Base-by-base conservation (phyloP, 352 stramenopile species). In the Pythium monospermum region DNA sequence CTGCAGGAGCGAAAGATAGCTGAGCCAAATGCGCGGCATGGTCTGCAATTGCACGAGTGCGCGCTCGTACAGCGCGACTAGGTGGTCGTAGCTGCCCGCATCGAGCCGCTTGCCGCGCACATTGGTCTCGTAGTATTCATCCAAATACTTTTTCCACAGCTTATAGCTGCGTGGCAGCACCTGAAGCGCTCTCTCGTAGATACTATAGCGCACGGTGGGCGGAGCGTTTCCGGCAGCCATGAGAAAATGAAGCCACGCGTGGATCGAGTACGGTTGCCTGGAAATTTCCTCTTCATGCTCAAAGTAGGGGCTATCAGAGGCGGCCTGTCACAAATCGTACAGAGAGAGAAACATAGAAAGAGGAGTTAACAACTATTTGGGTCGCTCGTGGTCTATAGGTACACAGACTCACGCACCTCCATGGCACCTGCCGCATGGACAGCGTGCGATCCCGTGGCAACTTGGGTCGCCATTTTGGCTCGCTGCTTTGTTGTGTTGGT, bases 11-110 rank as follows among this genome's bases (percentile, higher is more conserved):
- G 76, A 53, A 18, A 89, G 66, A 57, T 97, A 97, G 39, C 95
- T 68, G 22, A 96, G 69, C 97, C 97, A 99, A 18, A 99, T 83
- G 38, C 89, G 70, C 15, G 97, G 97, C 91, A 99, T 98, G 44
- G 96, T 98, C 61, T 87, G 72, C 11, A 99, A 72, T 57, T 96
- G 86, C 18, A 87, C 68, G 18, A 99, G 70, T 22, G 85, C 85
- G 35, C 90, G 77, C 66, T 99, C 95, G 48, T 94, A 94, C 10
- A 90, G 59, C 25, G 49, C 42, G 1, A 69, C 62, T 7, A 94
- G 66, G 8, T 69, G 44, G 19, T 50, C 35, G 42, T 72, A 83
- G 6, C 51, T 38, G 0, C 62, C 63, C 10, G 63, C 58, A 52
- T 97, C 76, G 16, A 85, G 65, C 16, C 82, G 72, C 51, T 73